Base-by-base conservation (phyloP, 1,284 basidiomycete species). In the Sporisorium exsertum region DNA sequence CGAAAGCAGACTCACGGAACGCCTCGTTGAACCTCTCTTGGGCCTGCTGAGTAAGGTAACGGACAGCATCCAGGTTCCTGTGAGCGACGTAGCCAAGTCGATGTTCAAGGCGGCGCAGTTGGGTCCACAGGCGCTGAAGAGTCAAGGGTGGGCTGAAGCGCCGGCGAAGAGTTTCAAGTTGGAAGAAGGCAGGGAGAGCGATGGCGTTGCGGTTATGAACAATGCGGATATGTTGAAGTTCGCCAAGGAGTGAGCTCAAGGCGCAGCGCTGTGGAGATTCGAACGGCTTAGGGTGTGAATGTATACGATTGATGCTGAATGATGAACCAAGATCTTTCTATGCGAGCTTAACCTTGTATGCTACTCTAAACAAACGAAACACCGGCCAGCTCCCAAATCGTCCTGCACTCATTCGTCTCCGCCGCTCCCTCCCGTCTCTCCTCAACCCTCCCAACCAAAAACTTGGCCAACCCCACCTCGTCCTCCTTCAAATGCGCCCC, bases 1-100 rank as follows among this genome's bases (percentile, higher is more conserved):
- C 12, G 53, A 67, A 9, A 59, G 56, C 18, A 72, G 84, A 0
- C 87, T 88, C 0, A 85, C 88, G 2, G 87, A 90, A 20, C 40
- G 37, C 2, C 4, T 64, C 2, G 50, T 33, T 8, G 73, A 59
- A 47, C 62, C 60, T 0, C 0, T 72, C 16, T 26, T 68, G 16
- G 29, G 42, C 18, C 15, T 62, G 9, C 32, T 58, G 13, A 43
- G 53, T 7, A 60, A 61, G 7, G 27, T 77, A 10, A 29, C 45
- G 13, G 52, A 52, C 32, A 53, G 13, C 15, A 22, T 59, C 18
- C 53, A 64, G 13, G 74, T 68, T 35, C 54, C 35, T 1, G 70
- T 73, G 3, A 15, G 12, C 0, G 24, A 56, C n/a, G 72, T 80
- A 1, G 79, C 64, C 10, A 64, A 60, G 13, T 71, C 71, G 20